phyloP scores from a whole-genome alignment of 169 alveolate genomes.

The Eimeria brunetti region DNA sequence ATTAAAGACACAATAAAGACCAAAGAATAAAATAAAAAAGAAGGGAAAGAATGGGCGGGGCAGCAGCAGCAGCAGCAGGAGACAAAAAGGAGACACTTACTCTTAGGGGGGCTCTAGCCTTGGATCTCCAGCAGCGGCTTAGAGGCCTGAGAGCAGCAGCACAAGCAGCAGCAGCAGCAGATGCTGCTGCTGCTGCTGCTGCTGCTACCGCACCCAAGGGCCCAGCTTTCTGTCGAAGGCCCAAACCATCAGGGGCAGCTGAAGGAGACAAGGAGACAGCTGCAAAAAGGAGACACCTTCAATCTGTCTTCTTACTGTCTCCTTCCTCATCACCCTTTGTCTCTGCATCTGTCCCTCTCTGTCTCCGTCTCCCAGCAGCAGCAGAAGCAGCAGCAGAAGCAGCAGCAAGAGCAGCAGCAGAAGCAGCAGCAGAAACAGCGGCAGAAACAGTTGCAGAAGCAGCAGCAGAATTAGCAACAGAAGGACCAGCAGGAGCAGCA shows the following conservation, averaged over 20 bases:
- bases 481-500: background rate
- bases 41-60: background rate
- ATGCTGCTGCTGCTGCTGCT: conserved; percentile 26
- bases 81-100: background rate
- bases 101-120: background rate
- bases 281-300: background rate
- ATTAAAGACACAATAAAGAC: background rate
- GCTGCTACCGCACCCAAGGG: background rate
- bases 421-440: background rate
- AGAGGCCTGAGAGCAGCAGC: background rate
- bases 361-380: background rate
- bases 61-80: background rate
- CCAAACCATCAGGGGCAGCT: background rate
- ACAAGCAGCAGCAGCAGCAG: background rate
- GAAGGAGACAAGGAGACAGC: background rate
- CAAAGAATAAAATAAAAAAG: background rate
- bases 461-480: background rate
- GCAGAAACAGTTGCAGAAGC: background rate
- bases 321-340: no score
- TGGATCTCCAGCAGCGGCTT: background rate
- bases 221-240: background rate
- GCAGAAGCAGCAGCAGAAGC: background rate
- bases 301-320: no score
- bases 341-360: no score
- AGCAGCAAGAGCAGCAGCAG: background rate